Base-by-base conservation (phyloP, 805 yeast species). In the Kodamaea hsintzibuensis region DNA sequence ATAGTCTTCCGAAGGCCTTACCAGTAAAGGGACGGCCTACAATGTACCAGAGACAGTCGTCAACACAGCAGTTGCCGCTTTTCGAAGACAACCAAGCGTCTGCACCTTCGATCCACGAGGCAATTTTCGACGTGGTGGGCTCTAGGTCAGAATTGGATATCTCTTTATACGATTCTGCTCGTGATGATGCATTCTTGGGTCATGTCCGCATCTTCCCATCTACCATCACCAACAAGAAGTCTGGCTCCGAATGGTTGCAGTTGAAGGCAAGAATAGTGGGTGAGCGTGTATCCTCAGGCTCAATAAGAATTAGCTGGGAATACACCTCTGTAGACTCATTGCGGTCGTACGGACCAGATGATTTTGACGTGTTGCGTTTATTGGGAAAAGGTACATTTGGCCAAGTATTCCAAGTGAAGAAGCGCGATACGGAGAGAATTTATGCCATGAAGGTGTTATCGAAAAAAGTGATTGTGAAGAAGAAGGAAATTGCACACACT, bases 361-460 rank as follows among this genome's bases (percentile, higher is more conserved):
- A 95, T 72, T 95, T 95, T 71, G 97, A 92, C 69, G 91, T 93
- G 14, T 81, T 95, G 62, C 81, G 97, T 65, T 77, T 93, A 51
- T 77, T 93, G 57, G 99, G 99, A 57, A 91, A 91, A 68, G 99
- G 99, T 52, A 95, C 98, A 0, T 93, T 93, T 77, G 99, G 99
- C 33, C 97, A 91, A 74, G 99, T 93, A 38, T 95, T 88, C 72
- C 99, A 95, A 75, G 99, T 95, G 44, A 85, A 88, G 58, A 95
- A 93, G 80, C 81, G 81, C 61, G 98, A 95, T 68, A 91, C 96
- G 7, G 82, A 83, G 55, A 83, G 98, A 63, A 88, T 95, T 55
- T 95, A 95, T 69, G 99, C 99, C 42, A 95, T 95, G 99, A 95
- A 95, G 73, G 96, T 93, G 27, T 81, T 95, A 51, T 88, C 96